Percentiles rank a stretch among this genome's conserved stretches.
Conservation (phyloP, 73 alveolate genomes). For the Paramecium biaurelia region DNA sequence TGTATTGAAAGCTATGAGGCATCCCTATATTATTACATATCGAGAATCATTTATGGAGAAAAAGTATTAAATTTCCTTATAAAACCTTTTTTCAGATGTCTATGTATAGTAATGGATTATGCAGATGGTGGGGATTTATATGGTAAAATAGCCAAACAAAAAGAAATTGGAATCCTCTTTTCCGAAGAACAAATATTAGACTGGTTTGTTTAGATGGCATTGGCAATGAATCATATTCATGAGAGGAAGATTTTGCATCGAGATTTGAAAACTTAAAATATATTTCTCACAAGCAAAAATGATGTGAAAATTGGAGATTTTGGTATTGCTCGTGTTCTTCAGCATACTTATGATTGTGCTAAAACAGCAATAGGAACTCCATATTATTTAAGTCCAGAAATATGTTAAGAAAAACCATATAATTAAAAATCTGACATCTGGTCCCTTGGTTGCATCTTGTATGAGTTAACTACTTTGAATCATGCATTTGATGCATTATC, state of each 20-base stretch:
- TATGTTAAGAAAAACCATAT: constrained; percentile 97
- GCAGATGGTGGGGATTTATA: constrained; percentile 99
- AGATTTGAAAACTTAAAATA: constrained; percentile 96
- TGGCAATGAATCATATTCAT: constrained; percentile 97
- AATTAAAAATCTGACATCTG: constrained; percentile 98
- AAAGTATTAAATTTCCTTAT: constrained; percentile 53
- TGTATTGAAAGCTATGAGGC: constrained; percentile 88
- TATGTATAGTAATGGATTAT: constrained; percentile 98
- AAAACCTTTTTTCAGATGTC: constrained; percentile 64
- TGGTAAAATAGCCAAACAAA: constrained; percentile 88
- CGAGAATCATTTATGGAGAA: constrained; percentile 91
- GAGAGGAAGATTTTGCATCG: constrained; percentile 95
- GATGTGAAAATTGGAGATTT: constrained; percentile 96
- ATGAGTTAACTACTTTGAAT: constrained; percentile 96
- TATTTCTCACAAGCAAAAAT: constrained; percentile 90
- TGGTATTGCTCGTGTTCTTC: constrained; percentile 93
- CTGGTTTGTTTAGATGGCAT: constrained; percentile 97
- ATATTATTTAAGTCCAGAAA: constrained; percentile 98
- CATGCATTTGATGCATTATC: constrained; percentile 99
- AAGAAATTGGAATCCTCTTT: constrained; percentile 76
- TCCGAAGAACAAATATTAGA: constrained; percentile 92
- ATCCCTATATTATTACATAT: constrained; percentile 94
- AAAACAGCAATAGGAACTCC: constrained; percentile 99
- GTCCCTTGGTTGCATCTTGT: constrained; percentile 98
- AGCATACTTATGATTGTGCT: constrained; percentile 97